Base-by-base conservation (phyloP, 2,329 filamentous ascomycete species). In the Thermochaetoides dissita region DNA sequence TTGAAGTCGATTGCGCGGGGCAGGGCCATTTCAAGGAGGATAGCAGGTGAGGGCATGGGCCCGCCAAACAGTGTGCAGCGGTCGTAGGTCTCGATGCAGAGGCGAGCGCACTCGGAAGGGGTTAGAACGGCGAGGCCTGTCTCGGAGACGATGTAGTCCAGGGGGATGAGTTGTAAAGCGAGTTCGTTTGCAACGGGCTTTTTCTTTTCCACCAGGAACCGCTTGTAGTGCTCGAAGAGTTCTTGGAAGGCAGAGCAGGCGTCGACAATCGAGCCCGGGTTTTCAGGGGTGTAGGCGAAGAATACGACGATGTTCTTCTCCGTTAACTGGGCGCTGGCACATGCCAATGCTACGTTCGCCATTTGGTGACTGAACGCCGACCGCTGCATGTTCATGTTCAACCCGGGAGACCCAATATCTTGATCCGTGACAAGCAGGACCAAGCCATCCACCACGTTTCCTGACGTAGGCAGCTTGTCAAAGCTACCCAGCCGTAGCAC, bases 1-100 rank as follows among this genome's bases (percentile, higher is more conserved):
- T 84, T 82, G 61, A 93, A 91, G 39, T 84, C 81, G 40, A 93
- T 81, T 29, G 68, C 70, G 28, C 80, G 76, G 8, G 84, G 82
- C 4, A 82, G 63, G 1, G 75, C 66, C 49, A 79, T 74, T 55
- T 87, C 84, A 1, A 93, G 67, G 45, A 82, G 68, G 42, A 91
- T 76, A 1, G 83, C 77, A 2, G 84, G 80, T 0, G 81, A 75
- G 7, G 79, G 74, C 56, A 73, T 66, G 42, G 71, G 59, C 8
- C 72, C 70, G 7, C 64, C 64, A 39, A 74, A 73, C 28, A 72
- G 57, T 8, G 72, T 73, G 53, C 83, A 87, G 6, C 84, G 76
- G 55, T 87, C 82, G 52, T 89, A 91, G 2, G 82, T 74, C 58
- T 89, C 82, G 45, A 85, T 68, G 11, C 81, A 82, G 10, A 88